Evolutionary conservation across 1,284 basidiomycete species (phyloP), one percentile per base, ranked within the genome.

Genomic region (Mrakiaceae sp.): DNA sequence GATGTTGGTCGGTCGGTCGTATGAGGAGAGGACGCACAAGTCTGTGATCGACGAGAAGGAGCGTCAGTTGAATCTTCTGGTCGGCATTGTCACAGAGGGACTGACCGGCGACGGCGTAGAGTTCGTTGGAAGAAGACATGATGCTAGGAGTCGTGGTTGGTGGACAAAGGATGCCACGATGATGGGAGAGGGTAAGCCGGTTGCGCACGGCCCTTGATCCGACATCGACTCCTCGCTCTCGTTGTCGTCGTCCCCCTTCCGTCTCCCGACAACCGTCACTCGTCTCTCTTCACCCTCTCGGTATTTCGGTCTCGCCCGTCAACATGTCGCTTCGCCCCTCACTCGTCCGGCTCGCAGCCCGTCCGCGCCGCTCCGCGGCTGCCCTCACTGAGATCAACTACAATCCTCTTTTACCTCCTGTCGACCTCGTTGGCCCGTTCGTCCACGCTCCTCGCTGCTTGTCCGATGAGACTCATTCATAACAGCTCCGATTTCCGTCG

Each of bases 41-140:
- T 60, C 59, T 60, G 59, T 16, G n/a, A 27, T 14, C 3, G 39
- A 50, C 71, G 46, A 71, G 67, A 46, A 76, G 61, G 16, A 76
- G 70, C 1, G 76, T 75, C 3, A 78, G 55, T 68, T 74, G 72
- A 55, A 76, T 71, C 53, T 69, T 76, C 68, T 73, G 73, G 61
- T 72, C 72, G 44, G 74, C 67, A 62, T 74, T 72, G 66, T 76
- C 14, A 40, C 14, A 39, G 4, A 9, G 16, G 14, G 27, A 54
- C 60, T 12, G 5, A 54, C 60, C 60, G 10, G 60, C 60, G 44
- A 61, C 60, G 51, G 60, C 60, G 51, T 61, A 61, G 14, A 61
- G n/a, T 44, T 61, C 60, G 47, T 55, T 40, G 27, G 55, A 6
- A 42, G 55, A 57, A 39, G 55, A 57, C 55, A 57, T 57, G 55